Evolutionary conservation across 345 rosid genomes (phyloP), one percentile per base, ranked within the genome.

Genomic region (Arabis alpina): DNA sequence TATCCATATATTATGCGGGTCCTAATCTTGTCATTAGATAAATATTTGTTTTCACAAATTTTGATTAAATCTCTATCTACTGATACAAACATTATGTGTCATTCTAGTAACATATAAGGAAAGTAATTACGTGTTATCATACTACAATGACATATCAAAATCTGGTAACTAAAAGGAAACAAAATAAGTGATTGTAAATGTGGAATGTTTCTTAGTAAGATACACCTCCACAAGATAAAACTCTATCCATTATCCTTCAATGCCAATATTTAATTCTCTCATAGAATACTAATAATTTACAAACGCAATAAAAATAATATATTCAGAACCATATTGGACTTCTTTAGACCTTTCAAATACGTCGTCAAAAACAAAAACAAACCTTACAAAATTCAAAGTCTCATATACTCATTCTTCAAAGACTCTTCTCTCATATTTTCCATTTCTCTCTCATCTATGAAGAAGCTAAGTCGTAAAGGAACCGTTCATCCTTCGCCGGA

Each of bases 401-500:
- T 62, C 55, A 64, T 56, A 47, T 42, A 69, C 68, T 67, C 75
- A 63, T 64, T 69, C 75, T 41, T 57, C 54, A 45, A 76, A 70
- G 32, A 50, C 53, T 28, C 50, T 52, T 45, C 37, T 34, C 37
- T 34, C 8, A 6, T 34, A 34, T 34, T 34, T 32, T 6, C 8
- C 37, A 5, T 6, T 34, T 45, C 13, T 23, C 50, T 58, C 56
- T 14, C 4, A 16, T 34, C 37, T 34, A 91, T 91, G 97, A 91
- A 86, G 93, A 91, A 88, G 78, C 87, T 88, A 8, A 82, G 76
- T 83, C 73, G 88, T 4, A 86, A 80, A 68, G 83, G 92, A 80
- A 80, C 86, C 23, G 87, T 91, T 64, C 91, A 91, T 34, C 97
- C 97, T 0, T 85, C 89, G 12, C 83, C 87, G 48, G 85, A 79